phyloP scores from a whole-genome alignment of 2,329 filamentous ascomycete genomes.

The Botrytis fragariae region DNA sequence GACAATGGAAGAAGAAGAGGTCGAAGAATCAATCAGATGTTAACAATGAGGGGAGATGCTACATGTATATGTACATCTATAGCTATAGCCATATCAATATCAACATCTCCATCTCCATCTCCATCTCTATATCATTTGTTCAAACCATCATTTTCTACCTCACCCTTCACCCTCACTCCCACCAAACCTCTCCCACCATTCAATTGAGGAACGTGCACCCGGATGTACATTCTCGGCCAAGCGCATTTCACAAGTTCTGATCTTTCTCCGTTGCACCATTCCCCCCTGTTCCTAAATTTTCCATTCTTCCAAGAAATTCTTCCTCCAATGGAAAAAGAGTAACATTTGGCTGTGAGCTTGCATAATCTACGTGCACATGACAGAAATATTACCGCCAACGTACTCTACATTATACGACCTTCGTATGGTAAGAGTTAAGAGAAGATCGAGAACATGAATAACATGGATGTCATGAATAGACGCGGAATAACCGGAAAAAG shows the following conservation, averaged over 20 bases:
- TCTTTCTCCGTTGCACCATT: neutral
- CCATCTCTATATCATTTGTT: neutral
- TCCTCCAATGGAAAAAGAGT: slow-evolving; percentile 7
- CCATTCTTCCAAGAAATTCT: neutral
- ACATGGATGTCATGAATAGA: neutral
- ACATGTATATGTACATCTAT: neutral
- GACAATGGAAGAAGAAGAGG: neutral
- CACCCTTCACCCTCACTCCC: neutral
- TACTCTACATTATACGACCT: too few species aligned
- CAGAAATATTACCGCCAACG: neutral
- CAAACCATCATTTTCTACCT: neutral
- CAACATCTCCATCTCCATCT: neutral
- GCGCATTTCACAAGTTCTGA: neutral
- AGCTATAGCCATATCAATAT: neutral
- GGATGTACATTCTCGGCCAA: neutral
- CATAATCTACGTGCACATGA: neutral
- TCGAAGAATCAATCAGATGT: neutral
- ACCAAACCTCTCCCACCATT: neutral
- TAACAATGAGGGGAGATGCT: neutral
- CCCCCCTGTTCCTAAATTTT: neutral
- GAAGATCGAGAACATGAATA: neutral
- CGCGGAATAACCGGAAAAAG: slow-evolving; percentile 15
- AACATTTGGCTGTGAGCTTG: too few species aligned
- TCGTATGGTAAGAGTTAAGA: too few species aligned
- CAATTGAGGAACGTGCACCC: slow-evolving; percentile 2